Percentiles rank a stretch among this genome's conserved stretches.
Conservation (phyloP, 768 basidiomycete species). For the Tephrocybe rancida region DNA sequence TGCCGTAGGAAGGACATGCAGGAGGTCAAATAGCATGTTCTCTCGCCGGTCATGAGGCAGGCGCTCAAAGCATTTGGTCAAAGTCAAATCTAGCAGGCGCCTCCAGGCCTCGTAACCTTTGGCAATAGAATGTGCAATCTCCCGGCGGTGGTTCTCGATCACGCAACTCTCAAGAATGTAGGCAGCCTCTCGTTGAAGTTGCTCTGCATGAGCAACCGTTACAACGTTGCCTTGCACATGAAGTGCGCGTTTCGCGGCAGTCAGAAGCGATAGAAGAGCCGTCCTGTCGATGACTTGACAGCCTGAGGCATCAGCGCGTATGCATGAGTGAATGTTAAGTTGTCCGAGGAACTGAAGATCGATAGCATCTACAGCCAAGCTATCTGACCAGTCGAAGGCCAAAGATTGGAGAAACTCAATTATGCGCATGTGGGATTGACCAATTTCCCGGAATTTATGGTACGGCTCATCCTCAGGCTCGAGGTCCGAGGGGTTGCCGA, state of each 20-base stretch:
- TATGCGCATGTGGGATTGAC: slow-evolving; percentile 82
- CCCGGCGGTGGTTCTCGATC: slow-evolving; percentile 85
- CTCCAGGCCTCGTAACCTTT: slow-evolving; percentile 85
- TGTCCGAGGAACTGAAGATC: slow-evolving; percentile 66
- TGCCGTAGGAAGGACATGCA: slow-evolving; percentile 76
- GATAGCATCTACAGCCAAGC: slow-evolving; percentile 55
- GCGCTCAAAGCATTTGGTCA: slow-evolving; percentile 85
- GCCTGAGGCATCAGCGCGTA: slow-evolving; percentile 67
- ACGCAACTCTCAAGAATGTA: slow-evolving; percentile 86
- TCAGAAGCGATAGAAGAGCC: slow-evolving; percentile 71
- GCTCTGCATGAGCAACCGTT: slow-evolving; percentile 62
- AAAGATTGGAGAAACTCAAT: slow-evolving; percentile 88
- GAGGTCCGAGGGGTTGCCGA: slow-evolving; percentile 62
- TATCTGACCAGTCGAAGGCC: slow-evolving; percentile 88
- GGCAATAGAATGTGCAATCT: slow-evolving; percentile 71
- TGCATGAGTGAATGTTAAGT: slow-evolving; percentile 70
- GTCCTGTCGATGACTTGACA: slow-evolving; percentile 84
- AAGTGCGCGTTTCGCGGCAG: slow-evolving; percentile 57
- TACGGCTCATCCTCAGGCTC: slow-evolving; percentile 53
- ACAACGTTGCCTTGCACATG: slow-evolving; percentile 70
- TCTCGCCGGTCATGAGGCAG: slow-evolving; percentile 84
- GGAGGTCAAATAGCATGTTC: slow-evolving; percentile 86
- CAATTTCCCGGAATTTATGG: slow-evolving; percentile 68
- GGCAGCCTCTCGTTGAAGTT: slow-evolving; percentile 65
- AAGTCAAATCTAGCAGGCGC: slow-evolving; percentile 77